Base-by-base conservation (phyloP, 163 green algal species). In the Smithsoniella earleae region DNA sequence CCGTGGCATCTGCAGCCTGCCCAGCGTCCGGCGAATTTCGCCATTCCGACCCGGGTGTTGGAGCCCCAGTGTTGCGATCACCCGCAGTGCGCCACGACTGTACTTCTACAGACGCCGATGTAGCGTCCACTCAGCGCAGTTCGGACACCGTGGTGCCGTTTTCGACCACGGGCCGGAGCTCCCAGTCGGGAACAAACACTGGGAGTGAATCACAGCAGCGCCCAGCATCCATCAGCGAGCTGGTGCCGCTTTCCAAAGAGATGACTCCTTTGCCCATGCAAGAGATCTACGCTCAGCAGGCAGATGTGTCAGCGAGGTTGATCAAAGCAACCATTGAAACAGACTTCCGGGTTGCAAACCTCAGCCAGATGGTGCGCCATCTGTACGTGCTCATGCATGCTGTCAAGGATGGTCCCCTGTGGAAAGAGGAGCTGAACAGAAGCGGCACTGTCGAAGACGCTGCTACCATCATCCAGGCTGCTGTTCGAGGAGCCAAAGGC, bases 391-490 rank as follows among this genome's bases (percentile, higher is more conserved):
- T 69, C 58, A 34, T 34, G 25, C 58, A 69, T 69, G 58, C 58
- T n/a, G 25, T 33, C 0, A 69, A 25, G n/a, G 34, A 25, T n/a
- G 34, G 58, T 16, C 34, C 58, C 5, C 58, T 69, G 1, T 69
- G 58, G 58, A 69, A 69, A 31, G 58, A 69, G 20, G 58, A 69
- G 58, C 25, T 69, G 58, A 69, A 69, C 58, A 30, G 58, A 5
- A 34, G 27, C 6, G 58, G 58, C 20, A 69, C 58, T 37, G 58
- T 69, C 3, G 58, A 69, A 31, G 58, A 69, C 25, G 31, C 58
- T 5, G 58, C 58, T 37, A 31, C 58, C 18, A 31, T 36, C 18
- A 31, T 36, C 18, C 58, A 34, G 10, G 58, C 58, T 1, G 58
- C 43, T 30, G 58, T 69, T 18, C 20, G 22, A n/a, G 58, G 30